A percentile compares a stretch with the other conserved stretches of the same genome.
These are phyloP conservation scores for Ogataea sp. DNA, from an alignment of 805 yeast species.

Conservation along the genomic window DNA sequence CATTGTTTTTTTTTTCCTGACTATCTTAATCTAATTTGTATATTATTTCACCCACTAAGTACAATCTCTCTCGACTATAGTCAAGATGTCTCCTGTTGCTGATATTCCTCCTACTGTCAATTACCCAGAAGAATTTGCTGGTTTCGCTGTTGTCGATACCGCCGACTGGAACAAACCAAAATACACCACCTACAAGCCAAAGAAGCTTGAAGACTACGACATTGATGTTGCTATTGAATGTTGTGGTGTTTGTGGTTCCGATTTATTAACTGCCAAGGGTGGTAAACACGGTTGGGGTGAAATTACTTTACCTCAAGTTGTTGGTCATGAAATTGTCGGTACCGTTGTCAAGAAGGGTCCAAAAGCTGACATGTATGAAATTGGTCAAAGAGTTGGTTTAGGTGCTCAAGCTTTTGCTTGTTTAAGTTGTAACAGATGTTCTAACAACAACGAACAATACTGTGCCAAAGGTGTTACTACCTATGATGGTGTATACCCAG, in stretches of 20 bases:
- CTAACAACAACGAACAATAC: slow-evolving; percentile 35
- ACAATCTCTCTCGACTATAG: too few relatives aligned
- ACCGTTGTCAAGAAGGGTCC: slow-evolving; percentile 30
- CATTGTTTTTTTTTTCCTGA: not conserved
- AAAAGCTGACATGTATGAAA: slow-evolving; percentile 25
- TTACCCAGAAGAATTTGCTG: slow-evolving; percentile 53
- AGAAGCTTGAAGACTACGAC: slow-evolving; percentile 34
- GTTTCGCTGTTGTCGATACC: slow-evolving; percentile 43
- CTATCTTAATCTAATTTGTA: not conserved
- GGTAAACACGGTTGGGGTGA: slow-evolving; percentile 43
- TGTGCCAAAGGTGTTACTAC: slow-evolving; percentile 34
- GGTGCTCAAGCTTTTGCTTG: slow-evolving; percentile 36
- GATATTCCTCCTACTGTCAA: slow-evolving; percentile 11
- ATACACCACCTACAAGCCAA: slow-evolving; percentile 41
- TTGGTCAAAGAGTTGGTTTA: slow-evolving; percentile 39
- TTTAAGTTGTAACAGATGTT: slow-evolving; percentile 28
- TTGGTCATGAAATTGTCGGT: slow-evolving; percentile 42
- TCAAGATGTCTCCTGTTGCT: not conserved
- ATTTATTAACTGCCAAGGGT: slow-evolving; percentile 43
- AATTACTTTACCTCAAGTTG: slow-evolving; percentile 33
- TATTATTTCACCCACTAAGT: too few relatives aligned
- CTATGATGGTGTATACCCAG: slow-evolving; percentile 29
- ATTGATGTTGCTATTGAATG: slow-evolving; percentile 51
- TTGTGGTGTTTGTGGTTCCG: slow-evolving; percentile 66
- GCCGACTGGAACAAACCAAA: slow-evolving; percentile 51